Percentiles rank a stretch among this genome's conserved stretches.
These are phyloP conservation scores for Calonectria ilicicola DNA, from an alignment of 2,329 filamentous ascomycete genomes.

Conservation along the genomic window DNA sequence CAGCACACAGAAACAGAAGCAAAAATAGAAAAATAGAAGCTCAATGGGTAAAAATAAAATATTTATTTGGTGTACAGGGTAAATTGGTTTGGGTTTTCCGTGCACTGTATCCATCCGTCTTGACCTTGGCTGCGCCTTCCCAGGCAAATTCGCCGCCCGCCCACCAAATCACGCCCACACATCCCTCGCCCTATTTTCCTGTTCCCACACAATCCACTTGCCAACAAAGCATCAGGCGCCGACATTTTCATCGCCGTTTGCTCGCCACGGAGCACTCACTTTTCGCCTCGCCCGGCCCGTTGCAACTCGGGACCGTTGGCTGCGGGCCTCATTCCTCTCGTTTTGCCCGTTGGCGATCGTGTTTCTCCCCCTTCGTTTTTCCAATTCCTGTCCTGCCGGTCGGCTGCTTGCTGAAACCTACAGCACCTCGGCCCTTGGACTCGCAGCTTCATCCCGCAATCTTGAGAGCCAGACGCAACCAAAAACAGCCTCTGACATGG, in stretches of 20 bases:
- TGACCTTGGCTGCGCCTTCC: conserved; percentile 11
- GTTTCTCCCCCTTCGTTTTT: neutral
- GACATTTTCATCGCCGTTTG: neutral
- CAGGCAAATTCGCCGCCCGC: neutral
- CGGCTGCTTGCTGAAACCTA: conserved; percentile 1
- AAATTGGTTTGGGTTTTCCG: neutral
- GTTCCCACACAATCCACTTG: conserved; percentile 20
- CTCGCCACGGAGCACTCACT: neutral
- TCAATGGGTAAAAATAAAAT: neutral
- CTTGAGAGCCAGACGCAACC: neutral
- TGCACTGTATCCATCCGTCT: conserved; percentile 6
- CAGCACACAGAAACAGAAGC: too few species aligned
- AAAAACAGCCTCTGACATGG: neutral
- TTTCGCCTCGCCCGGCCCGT: neutral
- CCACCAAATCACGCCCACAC: conserved; percentile 3
- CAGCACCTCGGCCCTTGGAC: neutral
- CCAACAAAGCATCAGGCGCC: conserved; percentile 13
- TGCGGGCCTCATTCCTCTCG: neutral
- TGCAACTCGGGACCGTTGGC: neutral
- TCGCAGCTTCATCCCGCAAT: neutral
- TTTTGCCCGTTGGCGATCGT: neutral
- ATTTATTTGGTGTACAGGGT: neutral
- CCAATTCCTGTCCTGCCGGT: neutral
- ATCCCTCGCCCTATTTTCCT: conserved; percentile 15
- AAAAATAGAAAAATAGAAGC: neutral